Base-by-base conservation (phyloP, 108 stramenopile species). In the Cylindrotheca fusiformis region DNA sequence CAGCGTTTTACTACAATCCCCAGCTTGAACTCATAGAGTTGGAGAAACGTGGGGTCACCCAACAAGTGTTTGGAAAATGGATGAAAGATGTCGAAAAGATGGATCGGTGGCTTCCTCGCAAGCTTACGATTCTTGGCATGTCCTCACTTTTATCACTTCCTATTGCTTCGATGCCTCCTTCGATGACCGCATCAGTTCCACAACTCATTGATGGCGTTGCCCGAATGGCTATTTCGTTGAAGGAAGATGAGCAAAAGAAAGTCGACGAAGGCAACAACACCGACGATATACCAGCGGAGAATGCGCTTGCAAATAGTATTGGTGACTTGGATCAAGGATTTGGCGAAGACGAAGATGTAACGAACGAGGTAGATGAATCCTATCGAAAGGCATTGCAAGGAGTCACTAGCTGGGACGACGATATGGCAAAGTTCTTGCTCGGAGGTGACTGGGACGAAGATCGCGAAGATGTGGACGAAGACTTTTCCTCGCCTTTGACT, bases 1-100 rank as follows among this genome's bases (percentile, higher is more conserved):
- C 89, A 12, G 90, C 87, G 14, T 67, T 95, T 4, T 93, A 91
- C 62, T 95, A 95, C 76, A 86, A 95, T 59, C 89, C 91, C n/a
- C 76, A 81, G 63, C 56, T 93, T 45, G 86, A 89, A 60, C 65
- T 95, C 23, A 51, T 71, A n/a, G 94, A 95, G 65, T 72, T 93
- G 20, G 94, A 95, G 61, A 89, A 86, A 58, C 81, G 94, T 18
- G 86, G 84, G 10, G 82, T 87, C 0, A 92, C 89, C 24, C 77
- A 86, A 31, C 88, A 92, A 57, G 86, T 95, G 19, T 83, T 95
- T 62, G 61, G 75, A 6, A 83, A 87, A 52, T 95, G 94, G 94
- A 75, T 86, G 47, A 74, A 77, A 31, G 91, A 90, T 58, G 60
- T 75, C 1, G 85, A 83, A 52, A 55, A 61, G 4, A 78, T 78